A percentile compares a stretch with the other conserved stretches of the same genome.
Evolutionary conservation across 164 flowering plant species (phyloP).

Genomic region (Vitis rotundifolia): DNA sequence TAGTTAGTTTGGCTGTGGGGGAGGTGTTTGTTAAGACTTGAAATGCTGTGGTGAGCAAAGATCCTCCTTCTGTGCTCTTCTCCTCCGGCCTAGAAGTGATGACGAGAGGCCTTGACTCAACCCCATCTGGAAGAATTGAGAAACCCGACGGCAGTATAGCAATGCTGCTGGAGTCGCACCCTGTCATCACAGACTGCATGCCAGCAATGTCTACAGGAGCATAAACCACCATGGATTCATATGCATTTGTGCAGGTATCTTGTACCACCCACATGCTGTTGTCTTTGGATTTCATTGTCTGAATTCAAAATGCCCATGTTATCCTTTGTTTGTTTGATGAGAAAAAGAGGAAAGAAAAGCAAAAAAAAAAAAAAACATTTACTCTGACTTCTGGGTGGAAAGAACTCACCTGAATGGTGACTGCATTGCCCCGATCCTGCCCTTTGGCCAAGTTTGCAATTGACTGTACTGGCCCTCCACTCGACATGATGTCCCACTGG

Average conservation of each 20-base stretch:
- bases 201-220: conserved; percentile 72
- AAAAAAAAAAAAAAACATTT: too few relatives aligned
- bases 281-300: conserved; percentile 73
- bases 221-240: conserved; percentile 79
- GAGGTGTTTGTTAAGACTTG: conserved; percentile 70
- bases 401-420: conserved; percentile 69
- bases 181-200: conserved; percentile 85
- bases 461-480: conserved; percentile 57
- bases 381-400: not conserved
- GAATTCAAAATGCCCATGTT: conserved; percentile 5
- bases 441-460: conserved; percentile 86
- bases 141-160: conserved; percentile 84
- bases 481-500: conserved; percentile 90
- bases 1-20: conserved; percentile 61
- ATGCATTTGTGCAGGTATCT: conserved; percentile 81
- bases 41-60: conserved; percentile 80
- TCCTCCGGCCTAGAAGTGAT: conserved; percentile 77
- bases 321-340: not conserved
- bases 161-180: conserved; percentile 80
- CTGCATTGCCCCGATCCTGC: conserved; percentile 90
- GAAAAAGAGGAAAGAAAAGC: not conserved
- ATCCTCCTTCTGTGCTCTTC: conserved; percentile 75
- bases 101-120: conserved; percentile 77
- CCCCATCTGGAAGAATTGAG: conserved; percentile 85
- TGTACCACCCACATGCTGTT: conserved; percentile 74